Evolutionary conservation across 2,329 filamentous ascomycete species (phyloP), one percentile per base, ranked within the genome.

Genomic region (Claviceps pusilla): DNA sequence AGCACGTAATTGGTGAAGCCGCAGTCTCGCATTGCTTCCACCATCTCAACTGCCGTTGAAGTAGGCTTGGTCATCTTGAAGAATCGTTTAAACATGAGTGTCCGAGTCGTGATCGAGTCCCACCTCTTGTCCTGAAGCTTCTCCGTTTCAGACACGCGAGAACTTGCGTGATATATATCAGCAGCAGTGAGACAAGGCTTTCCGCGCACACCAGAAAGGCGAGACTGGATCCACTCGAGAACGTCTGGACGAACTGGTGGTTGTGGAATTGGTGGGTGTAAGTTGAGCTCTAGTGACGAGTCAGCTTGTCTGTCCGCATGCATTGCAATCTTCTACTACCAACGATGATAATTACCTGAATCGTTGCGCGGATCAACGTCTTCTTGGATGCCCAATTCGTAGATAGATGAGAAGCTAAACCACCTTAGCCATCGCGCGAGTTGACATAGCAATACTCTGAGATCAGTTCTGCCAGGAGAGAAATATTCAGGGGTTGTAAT

Each of bases 341-440:
- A 28, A 24, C 24, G 14, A 10, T 29, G 3, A 43, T 31, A 52
- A 68, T 53, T 63, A 76, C 74, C 72, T 35, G 66, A 57, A 48
- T 75, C 71, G 53, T 71, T 63, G 7, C 62, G 60, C 0, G 61
- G 60, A 39, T 73, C 67, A 4, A 73, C 57, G 2, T 77, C 73
- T 50, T 75, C 67, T 52, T 79, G 75, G 56, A 80, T 71, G 5
- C 77, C 77, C 0, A 80, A 61, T 49, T 77, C 74, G 54, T 82
- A 80, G 16, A 71, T 55, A 6, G 68, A 65, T 3, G 68, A 66
- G 62, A 79, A 79, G 49, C 67, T 64, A 7, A 68, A 59, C 79
- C 91, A 95, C 9, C 80, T 79, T 29, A 98, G 73, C 90, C 91
- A 97, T 53, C 77, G 74, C 1, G 85, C 81, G 55, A 98, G 75